Conservation (phyloP, 345 rosid species). For the Aquilaria malaccensis region DNA sequence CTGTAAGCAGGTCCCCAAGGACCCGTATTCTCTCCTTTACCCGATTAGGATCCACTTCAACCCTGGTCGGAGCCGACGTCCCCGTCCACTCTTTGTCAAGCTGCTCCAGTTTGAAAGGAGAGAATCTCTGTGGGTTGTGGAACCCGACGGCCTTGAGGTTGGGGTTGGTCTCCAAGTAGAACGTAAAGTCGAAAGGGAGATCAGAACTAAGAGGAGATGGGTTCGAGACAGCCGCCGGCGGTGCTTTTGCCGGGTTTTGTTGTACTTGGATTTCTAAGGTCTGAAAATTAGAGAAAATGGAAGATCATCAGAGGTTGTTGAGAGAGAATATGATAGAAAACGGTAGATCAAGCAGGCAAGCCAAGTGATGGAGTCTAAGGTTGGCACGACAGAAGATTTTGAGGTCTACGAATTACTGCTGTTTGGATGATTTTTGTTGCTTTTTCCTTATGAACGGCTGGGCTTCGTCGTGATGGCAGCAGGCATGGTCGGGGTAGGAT, state of each 20-base stretch:
- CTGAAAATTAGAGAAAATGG: conserved; percentile 20
- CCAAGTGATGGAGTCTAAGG: conserved; percentile 5
- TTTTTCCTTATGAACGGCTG: too few relatives aligned
- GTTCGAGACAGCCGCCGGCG: conserved; percentile 4
- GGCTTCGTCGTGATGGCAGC: too few relatives aligned
- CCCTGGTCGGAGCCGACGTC: conserved; percentile 42
- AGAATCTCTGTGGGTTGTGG: conserved; percentile 80
- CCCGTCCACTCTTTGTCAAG: conserved; percentile 82
- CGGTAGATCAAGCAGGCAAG: background rate
- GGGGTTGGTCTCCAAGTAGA: conserved; percentile 66
- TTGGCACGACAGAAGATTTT: background rate
- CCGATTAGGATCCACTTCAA: conserved; percentile 26
- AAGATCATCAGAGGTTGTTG: conserved; percentile 28
- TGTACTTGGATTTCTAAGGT: conserved; percentile 15
- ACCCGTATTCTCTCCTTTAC: conserved; percentile 39
- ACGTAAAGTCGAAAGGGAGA: conserved; percentile 81
- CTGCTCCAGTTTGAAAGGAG: conserved; percentile 82
- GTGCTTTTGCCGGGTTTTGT: conserved; percentile 10
- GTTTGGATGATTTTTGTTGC: too few relatives aligned
- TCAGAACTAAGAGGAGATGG: conserved; percentile 31
- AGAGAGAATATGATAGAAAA: conserved; percentile 9
- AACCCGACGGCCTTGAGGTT: conserved; percentile 55
- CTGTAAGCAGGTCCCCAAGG: conserved; percentile 57
- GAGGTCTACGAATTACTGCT: background rate
- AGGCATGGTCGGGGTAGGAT: too few relatives aligned